phyloP scores from a whole-genome alignment of 2,329 filamentous ascomycete genomes.

The Magnaporthales sp. region DNA sequence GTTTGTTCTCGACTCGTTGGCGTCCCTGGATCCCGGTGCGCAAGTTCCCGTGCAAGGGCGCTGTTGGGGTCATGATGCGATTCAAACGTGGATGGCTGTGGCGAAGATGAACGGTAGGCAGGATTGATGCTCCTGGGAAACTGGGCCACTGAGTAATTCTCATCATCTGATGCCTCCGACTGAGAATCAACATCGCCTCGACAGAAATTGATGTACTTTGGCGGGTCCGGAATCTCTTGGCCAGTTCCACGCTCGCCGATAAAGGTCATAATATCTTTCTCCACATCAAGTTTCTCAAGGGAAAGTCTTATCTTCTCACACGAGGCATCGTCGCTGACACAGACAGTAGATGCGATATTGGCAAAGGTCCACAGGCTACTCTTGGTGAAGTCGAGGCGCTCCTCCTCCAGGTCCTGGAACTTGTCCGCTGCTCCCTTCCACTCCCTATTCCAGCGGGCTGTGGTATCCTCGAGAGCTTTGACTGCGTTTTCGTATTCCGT shows the following conservation, averaged over 20 bases:
- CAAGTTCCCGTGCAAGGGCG: conserved; percentile 60
- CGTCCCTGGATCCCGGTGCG: conserved; percentile 40
- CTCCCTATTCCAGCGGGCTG: conserved; percentile 90
- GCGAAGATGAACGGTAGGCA: conserved; percentile 89
- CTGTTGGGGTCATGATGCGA: conserved; percentile 85
- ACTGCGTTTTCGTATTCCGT: conserved; percentile 89
- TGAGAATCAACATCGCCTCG: conserved; percentile 78
- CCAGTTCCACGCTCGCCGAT: conserved; percentile 86
- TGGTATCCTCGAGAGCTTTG: conserved; percentile 91
- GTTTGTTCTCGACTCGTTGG: conserved; percentile 41
- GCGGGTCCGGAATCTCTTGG: conserved; percentile 93
- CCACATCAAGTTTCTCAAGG: conserved; percentile 86
- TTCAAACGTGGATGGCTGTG: conserved; percentile 85
- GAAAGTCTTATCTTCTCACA: conserved; percentile 95
- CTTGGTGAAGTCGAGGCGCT: conserved; percentile 93
- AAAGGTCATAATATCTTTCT: conserved; percentile 85
- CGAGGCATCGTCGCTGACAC: conserved; percentile 91
- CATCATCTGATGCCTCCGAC: conserved; percentile 79
- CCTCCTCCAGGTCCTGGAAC: conserved; percentile 97
- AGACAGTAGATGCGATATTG: conserved; percentile 94
- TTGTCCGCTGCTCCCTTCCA: conserved; percentile 98
- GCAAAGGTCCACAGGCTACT: conserved; percentile 97
- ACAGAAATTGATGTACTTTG: conserved; percentile 98
- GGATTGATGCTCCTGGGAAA: conserved; percentile 95
- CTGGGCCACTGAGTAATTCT: conserved; percentile 87